Evolutionary conservation across 805 yeast genomes (phyloP).

Genomic region (Lachancea waltii): DNA sequence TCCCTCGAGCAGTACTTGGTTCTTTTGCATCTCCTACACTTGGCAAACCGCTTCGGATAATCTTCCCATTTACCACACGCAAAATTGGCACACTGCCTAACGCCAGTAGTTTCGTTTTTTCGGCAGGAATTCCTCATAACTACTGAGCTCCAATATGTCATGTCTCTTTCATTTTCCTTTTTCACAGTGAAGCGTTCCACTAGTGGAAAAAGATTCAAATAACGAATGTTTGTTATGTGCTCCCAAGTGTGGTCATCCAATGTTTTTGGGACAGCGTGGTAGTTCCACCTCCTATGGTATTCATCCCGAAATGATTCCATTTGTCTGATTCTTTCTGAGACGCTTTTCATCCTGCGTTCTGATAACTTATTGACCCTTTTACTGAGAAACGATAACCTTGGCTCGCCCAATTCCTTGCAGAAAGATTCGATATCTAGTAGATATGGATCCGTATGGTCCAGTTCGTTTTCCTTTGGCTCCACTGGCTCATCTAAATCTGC

Average conservation of each 20-base stretch:
- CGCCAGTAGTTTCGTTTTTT: slow-evolving; percentile 78
- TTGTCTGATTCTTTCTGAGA: neutral
- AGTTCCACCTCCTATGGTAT: slow-evolving; percentile 39
- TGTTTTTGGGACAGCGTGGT: slow-evolving; percentile 34
- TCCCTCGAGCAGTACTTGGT: slow-evolving; percentile 92
- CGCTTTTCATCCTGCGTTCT: neutral
- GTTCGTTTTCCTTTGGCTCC: neutral
- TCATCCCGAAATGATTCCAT: neutral
- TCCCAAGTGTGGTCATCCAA: slow-evolving; percentile 22
- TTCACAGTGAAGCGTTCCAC: slow-evolving; percentile 84
- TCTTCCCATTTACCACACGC: slow-evolving; percentile 94
- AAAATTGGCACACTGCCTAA: slow-evolving; percentile 90
- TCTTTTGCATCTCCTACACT: slow-evolving; percentile 88
- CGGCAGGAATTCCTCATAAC: slow-evolving; percentile 94
- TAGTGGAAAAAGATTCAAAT: slow-evolving; percentile 74
- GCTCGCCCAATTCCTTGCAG: neutral
- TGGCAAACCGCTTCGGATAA: slow-evolving; percentile 85
- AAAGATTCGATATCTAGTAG: slow-evolving; percentile 14
- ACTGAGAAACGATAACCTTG: neutral
- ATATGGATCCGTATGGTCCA: slow-evolving; percentile 12
- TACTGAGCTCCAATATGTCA: slow-evolving; percentile 96
- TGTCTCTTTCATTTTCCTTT: slow-evolving; percentile 60
- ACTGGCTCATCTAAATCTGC: neutral
- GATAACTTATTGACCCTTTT: neutral
- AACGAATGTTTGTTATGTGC: slow-evolving; percentile 37